These are phyloP conservation scores for Neonectria neomacrospora DNA, from an alignment of 2,329 filamentous ascomycete species.

Conservation along the genomic window DNA sequence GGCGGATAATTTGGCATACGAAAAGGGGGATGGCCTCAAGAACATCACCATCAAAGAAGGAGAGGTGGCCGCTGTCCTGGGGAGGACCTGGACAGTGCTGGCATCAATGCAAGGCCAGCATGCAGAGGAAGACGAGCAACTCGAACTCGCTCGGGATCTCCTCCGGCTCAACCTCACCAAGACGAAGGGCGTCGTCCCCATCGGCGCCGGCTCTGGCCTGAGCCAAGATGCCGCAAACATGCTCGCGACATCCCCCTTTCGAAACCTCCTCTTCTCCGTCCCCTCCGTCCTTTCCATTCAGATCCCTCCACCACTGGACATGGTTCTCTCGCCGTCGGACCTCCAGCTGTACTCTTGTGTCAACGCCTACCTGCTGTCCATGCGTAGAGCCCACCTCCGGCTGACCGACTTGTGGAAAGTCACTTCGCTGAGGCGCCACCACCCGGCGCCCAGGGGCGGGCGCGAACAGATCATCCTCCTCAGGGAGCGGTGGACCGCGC, in stretches of 20 bases:
- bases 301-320: conserved; percentile 82
- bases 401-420: conserved; percentile 89
- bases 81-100: conserved; percentile 82
- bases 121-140: conserved; percentile 81
- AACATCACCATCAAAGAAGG: conserved; percentile 81
- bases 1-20: conserved; percentile 67
- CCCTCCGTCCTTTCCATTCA: conserved; percentile 76
- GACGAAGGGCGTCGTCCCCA: conserved; percentile 52
- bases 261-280: conserved; percentile 83
- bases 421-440: conserved; percentile 78
- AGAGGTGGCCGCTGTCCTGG: conserved; percentile 81
- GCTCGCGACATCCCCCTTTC: conserved; percentile 71
- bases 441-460: conserved; percentile 75
- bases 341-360: conserved; percentile 84
- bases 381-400: conserved; percentile 86
- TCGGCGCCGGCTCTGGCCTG: conserved; percentile 52
- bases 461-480: conserved; percentile 69
- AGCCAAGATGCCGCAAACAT: conserved; percentile 46
- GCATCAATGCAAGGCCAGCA: conserved; percentile 76
- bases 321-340: conserved; percentile 84
- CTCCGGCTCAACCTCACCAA: conserved; percentile 74
- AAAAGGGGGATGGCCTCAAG: conserved; percentile 61
- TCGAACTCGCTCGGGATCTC: conserved; percentile 84
- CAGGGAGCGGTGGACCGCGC: conserved; percentile 70
- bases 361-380: conserved; percentile 86